Percentiles rank a stretch among this genome's conserved stretches.
Evolutionary conservation across 2,329 filamentous ascomycete genomes (phyloP).

Genomic region (Plectosphaerella sp.): DNA sequence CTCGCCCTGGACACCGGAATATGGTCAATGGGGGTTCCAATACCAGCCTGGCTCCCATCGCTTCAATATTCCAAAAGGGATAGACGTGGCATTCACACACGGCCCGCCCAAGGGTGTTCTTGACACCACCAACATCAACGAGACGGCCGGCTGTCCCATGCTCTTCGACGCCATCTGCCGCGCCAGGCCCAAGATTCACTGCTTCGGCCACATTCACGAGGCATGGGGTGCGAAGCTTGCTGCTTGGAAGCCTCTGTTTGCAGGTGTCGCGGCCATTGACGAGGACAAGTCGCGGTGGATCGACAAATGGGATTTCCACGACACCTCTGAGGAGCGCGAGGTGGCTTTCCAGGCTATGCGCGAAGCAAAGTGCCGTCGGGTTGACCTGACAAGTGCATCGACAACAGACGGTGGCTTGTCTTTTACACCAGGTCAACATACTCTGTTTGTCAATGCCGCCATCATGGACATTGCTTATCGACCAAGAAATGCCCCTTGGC

Average conservation of each 20-base stretch:
- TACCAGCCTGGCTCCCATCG: slow-evolving; percentile 25
- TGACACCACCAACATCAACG: slow-evolving; percentile 25
- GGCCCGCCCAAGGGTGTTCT: slow-evolving; percentile 33
- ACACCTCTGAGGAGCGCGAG: not conserved
- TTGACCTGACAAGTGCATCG: not conserved
- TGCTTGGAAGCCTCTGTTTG: slow-evolving; percentile 31
- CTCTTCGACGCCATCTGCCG: slow-evolving; percentile 23
- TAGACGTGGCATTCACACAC: slow-evolving; percentile 29
- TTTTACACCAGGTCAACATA: slow-evolving; percentile 33
- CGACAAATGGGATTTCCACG: not conserved
- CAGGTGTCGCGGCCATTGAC: slow-evolving; percentile 8
- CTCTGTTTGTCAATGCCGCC: slow-evolving; percentile 52
- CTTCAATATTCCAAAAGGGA: slow-evolving; percentile 17
- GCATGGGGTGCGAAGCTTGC: slow-evolving; percentile 37
- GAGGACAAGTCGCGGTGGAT: not conserved
- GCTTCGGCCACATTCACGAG: slow-evolving; percentile 29
- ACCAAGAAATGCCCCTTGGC: not conserved
- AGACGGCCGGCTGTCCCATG: slow-evolving; percentile 23
- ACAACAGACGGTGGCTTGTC: slow-evolving; percentile 15
- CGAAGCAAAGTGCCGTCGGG: not conserved
- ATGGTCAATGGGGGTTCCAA: slow-evolving; percentile 38
- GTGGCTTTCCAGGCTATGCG: not conserved
- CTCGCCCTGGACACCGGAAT: slow-evolving; percentile 38
- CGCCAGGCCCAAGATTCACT: slow-evolving; percentile 26
- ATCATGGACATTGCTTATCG: slow-evolving; percentile 44